These are phyloP conservation scores for Biscogniauxia sp. DNA, from an alignment of 2,329 filamentous ascomycete genomes.

Conservation along the genomic window DNA sequence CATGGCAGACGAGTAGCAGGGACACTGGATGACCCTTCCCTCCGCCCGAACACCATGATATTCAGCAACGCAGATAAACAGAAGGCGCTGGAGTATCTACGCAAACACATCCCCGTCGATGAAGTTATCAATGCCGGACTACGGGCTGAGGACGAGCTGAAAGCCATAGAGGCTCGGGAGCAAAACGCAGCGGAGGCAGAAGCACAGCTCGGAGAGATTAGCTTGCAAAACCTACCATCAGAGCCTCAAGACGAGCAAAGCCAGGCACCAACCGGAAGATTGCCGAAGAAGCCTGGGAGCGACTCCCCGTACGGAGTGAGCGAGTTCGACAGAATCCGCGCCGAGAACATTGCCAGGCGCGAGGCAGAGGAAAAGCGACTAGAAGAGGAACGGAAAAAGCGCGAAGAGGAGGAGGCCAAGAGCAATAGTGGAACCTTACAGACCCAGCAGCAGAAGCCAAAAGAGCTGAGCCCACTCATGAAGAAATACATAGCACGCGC, in stretches of 20 bases:
- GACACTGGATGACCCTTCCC: conserved; percentile 58
- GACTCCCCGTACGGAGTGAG: conserved; percentile 58
- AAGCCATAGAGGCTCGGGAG: conserved; percentile 43
- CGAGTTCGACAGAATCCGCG: conserved; percentile 56
- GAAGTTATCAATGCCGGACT: conserved; percentile 60
- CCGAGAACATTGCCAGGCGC: conserved; percentile 47
- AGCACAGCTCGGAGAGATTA: conserved; percentile 17
- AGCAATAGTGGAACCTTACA: conserved; percentile 42
- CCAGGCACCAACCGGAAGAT: conserved; percentile 20
- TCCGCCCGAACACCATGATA: conserved; percentile 45
- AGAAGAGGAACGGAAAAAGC: conserved; percentile 40
- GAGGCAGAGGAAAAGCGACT: conserved; percentile 46
- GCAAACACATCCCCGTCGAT: conserved; percentile 53
- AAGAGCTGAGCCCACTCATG: conserved; percentile 37
- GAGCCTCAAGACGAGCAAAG: conserved; percentile 9
- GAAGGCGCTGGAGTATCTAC: conserved; percentile 54
- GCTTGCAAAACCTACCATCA: conserved; percentile 10
- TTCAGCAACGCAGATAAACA: conserved; percentile 43
- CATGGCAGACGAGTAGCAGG: conserved; percentile 64
- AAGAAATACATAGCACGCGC: conserved; percentile 44
- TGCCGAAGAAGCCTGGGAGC: conserved; percentile 29
- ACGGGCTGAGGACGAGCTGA: conserved; percentile 62
- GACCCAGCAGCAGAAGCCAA: conserved; percentile 35
- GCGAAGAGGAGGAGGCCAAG: conserved; percentile 41
- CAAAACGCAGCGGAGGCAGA: conserved; percentile 18